Evolutionary conservation across 106 monocot genomes (phyloP).

Genomic region (Platanthera guangdongensis): DNA sequence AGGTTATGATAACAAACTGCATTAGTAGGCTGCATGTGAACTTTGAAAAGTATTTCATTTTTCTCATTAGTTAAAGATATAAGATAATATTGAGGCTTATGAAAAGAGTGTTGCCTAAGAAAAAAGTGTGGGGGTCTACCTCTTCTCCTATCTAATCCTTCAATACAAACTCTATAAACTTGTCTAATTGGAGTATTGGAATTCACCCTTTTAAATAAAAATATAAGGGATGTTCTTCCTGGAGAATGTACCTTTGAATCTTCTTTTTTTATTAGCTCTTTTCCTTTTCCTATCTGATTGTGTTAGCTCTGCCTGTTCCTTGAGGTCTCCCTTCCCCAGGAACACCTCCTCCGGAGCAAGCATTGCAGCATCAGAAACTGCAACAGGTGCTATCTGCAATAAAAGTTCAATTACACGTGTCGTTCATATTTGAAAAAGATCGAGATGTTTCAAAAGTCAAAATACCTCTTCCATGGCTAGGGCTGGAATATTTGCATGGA

Average conservation of each 20-base stretch:
- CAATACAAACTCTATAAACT: no score
- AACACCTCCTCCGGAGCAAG: slow-evolving; percentile 98
- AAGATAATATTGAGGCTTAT: no score
- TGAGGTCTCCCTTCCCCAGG: slow-evolving; percentile 85
- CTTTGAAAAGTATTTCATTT: no score
- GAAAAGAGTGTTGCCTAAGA: no score
- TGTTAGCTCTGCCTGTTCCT: slow-evolving; percentile 73
- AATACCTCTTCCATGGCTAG: slow-evolving; percentile 97
- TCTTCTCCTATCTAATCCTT: no score
- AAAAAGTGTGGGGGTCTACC: no score
- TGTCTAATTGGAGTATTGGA: no score
- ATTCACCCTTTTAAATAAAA: neutral
- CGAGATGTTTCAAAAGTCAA: slow-evolving; percentile 3
- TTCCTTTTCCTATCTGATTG: slow-evolving; percentile 72
- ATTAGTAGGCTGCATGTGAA: no score
- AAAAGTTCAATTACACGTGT: neutral
- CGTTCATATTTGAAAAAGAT: neutral
- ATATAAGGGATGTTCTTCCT: neutral
- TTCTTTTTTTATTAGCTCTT: slow-evolving; percentile 85
- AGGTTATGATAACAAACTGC: no score
- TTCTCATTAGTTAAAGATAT: no score
- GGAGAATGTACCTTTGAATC: slow-evolving; percentile 56
- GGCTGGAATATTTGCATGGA: slow-evolving; percentile 89
- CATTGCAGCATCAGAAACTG: slow-evolving; percentile 90
- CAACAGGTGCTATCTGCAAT: slow-evolving; percentile 79